phyloP scores from a whole-genome alignment of 2,329 filamentous ascomycete species.

The Fusarium sublunatum region DNA sequence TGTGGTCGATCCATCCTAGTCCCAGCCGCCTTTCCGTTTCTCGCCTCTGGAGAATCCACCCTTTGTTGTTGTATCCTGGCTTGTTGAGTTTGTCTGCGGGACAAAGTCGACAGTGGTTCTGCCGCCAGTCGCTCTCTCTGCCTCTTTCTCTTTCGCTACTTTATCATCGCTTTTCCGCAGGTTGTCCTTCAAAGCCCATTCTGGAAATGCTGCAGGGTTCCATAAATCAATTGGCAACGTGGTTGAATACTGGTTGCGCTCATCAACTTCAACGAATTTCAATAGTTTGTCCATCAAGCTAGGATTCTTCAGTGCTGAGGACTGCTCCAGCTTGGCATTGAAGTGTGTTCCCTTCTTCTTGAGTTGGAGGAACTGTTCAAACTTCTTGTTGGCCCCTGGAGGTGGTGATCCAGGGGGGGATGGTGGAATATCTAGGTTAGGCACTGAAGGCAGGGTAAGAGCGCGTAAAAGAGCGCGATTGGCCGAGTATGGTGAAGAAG shows the following conservation, averaged over 20 bases:
- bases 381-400: slow-evolving; percentile 69
- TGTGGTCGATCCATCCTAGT: slow-evolving; percentile 27
- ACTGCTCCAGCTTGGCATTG: slow-evolving; percentile 77
- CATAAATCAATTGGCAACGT: slow-evolving; percentile 67
- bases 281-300: slow-evolving; percentile 77
- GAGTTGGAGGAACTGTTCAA: slow-evolving; percentile 78
- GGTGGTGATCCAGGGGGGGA: slow-evolving; percentile 74
- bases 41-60: slow-evolving; percentile 46
- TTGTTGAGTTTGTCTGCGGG: slow-evolving; percentile 40
- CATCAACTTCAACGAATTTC: slow-evolving; percentile 67
- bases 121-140: slow-evolving; percentile 56
- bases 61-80: slow-evolving; percentile 34
- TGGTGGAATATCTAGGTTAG: slow-evolving; percentile 78
- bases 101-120: slow-evolving; percentile 64
- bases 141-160: slow-evolving; percentile 58
- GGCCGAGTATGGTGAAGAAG: slow-evolving; percentile 74
- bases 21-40: slow-evolving; percentile 53
- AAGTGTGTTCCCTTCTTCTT: slow-evolving; percentile 83
- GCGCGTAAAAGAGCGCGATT: slow-evolving; percentile 73
- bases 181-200: slow-evolving; percentile 63
- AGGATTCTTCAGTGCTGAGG: slow-evolving; percentile 76
- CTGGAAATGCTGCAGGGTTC: slow-evolving; percentile 67
- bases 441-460: slow-evolving; percentile 77
- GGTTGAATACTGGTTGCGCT: slow-evolving; percentile 72
- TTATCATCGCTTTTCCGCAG: slow-evolving; percentile 62